Percentiles rank a stretch among this genome's conserved stretches.
Conservation (phyloP, 148 eudicot genomes). For the Bassia scoparia region DNA sequence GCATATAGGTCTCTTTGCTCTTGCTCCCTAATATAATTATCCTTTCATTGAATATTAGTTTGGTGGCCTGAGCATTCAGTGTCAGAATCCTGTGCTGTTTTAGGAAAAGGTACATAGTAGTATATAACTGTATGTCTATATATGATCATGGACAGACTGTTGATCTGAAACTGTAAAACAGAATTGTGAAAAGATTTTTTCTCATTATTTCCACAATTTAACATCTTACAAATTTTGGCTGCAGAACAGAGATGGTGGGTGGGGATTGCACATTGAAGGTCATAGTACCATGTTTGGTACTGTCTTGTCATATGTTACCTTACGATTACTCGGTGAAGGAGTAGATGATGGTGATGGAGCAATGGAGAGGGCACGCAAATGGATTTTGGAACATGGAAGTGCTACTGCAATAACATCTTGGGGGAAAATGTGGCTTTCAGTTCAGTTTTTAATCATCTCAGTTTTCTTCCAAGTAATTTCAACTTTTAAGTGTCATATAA, state of each 20-base stretch:
- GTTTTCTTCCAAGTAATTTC: background rate
- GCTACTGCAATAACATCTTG: constrained; percentile 93
- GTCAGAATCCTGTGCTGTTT: too few species aligned
- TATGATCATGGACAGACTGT: too few species aligned
- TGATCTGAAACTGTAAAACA: too few species aligned
- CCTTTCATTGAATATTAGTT: background rate
- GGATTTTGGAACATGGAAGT: constrained; percentile 91
- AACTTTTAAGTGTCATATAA: background rate
- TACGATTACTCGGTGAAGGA: constrained; percentile 93
- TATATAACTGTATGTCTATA: too few species aligned
- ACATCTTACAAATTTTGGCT: too few species aligned
- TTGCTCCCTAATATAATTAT: background rate
- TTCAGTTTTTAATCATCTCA: constrained; percentile 36
- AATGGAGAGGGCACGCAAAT: constrained; percentile 76
- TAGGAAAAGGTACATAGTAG: too few species aligned
- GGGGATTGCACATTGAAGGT: constrained; percentile 99
- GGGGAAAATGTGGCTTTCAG: constrained; percentile 99
- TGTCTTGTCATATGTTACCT: constrained; percentile 73
- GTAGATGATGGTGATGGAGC: constrained; percentile 84
- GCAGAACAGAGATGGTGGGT: constrained; percentile 97
- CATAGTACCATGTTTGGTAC: constrained; percentile 97
- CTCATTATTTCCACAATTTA: too few species aligned
- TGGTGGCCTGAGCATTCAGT: too few species aligned
- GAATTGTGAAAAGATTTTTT: background rate
- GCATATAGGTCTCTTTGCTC: constrained; percentile 1